These are phyloP conservation scores for Ustilago trichophora DNA, from an alignment of 1,284 basidiomycete genomes.

Conservation along the genomic window DNA sequence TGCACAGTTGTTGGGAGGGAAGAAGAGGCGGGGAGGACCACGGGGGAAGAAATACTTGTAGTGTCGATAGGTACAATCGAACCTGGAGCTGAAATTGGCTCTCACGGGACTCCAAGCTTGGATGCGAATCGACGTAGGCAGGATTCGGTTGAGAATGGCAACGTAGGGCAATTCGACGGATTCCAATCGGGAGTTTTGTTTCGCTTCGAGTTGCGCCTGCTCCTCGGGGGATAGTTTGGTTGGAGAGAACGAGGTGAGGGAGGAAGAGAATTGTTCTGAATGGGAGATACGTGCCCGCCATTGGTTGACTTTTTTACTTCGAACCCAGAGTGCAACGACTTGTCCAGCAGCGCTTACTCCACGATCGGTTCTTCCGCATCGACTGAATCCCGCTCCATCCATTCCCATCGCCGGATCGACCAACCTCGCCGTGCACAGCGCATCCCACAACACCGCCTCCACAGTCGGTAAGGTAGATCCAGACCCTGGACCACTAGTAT, in stretches of 20 bases:
- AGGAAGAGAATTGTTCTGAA: conserved; percentile 3
- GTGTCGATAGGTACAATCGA: conserved; percentile 85
- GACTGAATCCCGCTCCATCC: conserved; percentile 80
- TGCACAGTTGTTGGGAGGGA: conserved; percentile 7
- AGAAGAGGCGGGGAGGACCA: conserved; percentile 48
- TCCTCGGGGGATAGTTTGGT: not conserved
- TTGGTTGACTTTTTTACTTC: conserved; percentile 59
- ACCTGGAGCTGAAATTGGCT: conserved; percentile 82
- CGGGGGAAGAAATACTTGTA: conserved; percentile 90
- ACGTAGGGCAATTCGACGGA: conserved; percentile 78
- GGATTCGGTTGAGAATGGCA: conserved; percentile 83
- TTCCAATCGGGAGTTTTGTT: conserved; percentile 37
- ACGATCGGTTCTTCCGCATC: conserved; percentile 91
- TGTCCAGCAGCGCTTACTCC: conserved; percentile 95
- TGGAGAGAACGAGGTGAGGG: not conserved
- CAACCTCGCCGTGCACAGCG: conserved; percentile 67
- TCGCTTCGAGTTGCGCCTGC: conserved; percentile 36
- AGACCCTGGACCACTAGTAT: conserved; percentile 66
- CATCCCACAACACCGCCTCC: conserved; percentile 85
- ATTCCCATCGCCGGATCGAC: conserved; percentile 56
- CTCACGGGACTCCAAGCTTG: conserved; percentile 92
- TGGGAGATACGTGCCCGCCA: conserved; percentile 20
- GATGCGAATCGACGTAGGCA: conserved; percentile 87
- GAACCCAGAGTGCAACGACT: conserved; percentile 84
- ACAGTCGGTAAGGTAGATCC: conserved; percentile 81